Conservation (phyloP, 768 basidiomycete genomes). For the Dacryopinax primogenitus region DNA sequence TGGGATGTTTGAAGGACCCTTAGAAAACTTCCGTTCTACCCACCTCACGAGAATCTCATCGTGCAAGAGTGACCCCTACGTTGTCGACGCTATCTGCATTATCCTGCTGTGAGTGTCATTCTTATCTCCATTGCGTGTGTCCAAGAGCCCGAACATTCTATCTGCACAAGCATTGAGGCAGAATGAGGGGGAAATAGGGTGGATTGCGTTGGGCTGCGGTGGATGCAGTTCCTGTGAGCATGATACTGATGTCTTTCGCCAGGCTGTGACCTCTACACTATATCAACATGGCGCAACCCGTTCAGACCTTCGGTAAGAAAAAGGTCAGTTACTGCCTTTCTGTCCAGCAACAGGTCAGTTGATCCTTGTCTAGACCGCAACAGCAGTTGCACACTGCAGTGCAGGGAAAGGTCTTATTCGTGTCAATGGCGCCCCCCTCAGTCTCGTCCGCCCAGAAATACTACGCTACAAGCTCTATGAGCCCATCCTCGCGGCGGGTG, state of each 20-base stretch:
- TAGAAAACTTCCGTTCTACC: too few species aligned
- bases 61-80: neutral
- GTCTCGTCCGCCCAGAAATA: conserved; percentile 88
- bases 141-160: too few species aligned
- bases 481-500: conserved; percentile 80
- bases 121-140: neutral
- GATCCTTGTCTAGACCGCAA: conserved; percentile 59
- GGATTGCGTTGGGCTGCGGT: conserved; percentile 29
- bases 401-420: conserved; percentile 94
- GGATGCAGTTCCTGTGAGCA: neutral
- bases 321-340: conserved; percentile 45
- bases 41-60: too few species aligned
- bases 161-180: too few species aligned
- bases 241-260: neutral
- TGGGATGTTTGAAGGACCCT: too few species aligned
- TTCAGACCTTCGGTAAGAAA: conserved; percentile 99
- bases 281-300: conserved; percentile 64
- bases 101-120: neutral
- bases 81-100: neutral
- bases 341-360: neutral
- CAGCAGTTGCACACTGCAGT: conserved; percentile 92
- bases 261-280: neutral
- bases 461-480: conserved; percentile 98
- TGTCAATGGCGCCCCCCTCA: conserved; percentile 92
- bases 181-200: conserved; percentile 19